Evolutionary conservation across 2,329 filamentous ascomycete species (phyloP), one percentile per base, ranked within the genome.

Genomic region (Cadophora sp.): DNA sequence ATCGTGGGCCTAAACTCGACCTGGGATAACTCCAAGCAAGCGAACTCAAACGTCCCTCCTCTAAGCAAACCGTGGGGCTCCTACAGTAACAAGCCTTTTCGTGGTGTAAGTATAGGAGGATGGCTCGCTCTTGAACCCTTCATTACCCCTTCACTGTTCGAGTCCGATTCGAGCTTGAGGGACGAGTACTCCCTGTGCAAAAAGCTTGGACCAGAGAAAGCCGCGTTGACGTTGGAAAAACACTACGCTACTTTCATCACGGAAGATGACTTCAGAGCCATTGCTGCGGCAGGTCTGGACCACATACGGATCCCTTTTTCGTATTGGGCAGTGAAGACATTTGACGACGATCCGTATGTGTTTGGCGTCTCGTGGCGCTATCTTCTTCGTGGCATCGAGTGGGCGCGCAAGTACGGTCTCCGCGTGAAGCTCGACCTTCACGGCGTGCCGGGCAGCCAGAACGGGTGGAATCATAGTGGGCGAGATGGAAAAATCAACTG

Each of bases 391-490:
- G 92, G 86, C 11, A 97, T 99, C 73, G 96, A 99, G 79, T 98
- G 93, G 86, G 93, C 92, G 55, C 91, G 96, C 34, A 94, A 97
- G 77, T 92, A 97, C 78, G 96, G 96, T 0, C 83, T 99, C 4
- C 91, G 96, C 1, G 89, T 99, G 40, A 98, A 98, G 71, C 87
- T 99, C 6, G 96, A 99, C 78, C 82, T 97, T 3, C 96, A 99
- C 80, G 94, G 86, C n/a, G 84, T 96, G 0, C 95, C 95, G 0
- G 96, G 96, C 0, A 95, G 92, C 68, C 96, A 98, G 77, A 99
- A 98, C 76, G 96, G 96, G 1, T 98, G 95, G 94, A 97, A 97
- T 75, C 96, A 99, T 80, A 97, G 92, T 73, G 96, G 96, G 0
- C 88, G 89, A 14, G 90, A 92, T 78, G 95, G 96, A 1, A 69